Evolutionary conservation across 306 rosid genomes (phyloP).

Genomic region (Dalbergia oliveri): DNA sequence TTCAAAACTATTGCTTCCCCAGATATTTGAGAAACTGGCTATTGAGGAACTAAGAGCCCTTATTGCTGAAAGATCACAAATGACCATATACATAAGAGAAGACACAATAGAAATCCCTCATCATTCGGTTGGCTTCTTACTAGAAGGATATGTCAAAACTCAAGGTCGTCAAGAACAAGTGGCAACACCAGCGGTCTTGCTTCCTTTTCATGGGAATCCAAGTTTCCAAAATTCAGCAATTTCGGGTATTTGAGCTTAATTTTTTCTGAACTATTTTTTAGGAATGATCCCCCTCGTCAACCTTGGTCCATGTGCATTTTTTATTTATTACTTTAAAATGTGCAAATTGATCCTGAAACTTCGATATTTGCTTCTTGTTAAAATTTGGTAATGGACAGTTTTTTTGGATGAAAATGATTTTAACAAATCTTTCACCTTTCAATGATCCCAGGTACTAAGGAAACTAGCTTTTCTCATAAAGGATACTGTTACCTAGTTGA

Average conservation of each 20-base stretch:
- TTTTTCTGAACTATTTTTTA: no score
- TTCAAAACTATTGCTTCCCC: slow-evolving; percentile 81
- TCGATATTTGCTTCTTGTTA: no score
- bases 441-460: slow-evolving; percentile 55
- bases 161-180: slow-evolving; percentile 69
- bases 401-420: slow-evolving; percentile 9
- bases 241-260: slow-evolving; percentile 55
- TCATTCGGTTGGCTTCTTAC: slow-evolving; percentile 78
- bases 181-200: slow-evolving; percentile 77
- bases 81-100: slow-evolving; percentile 62
- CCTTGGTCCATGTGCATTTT: no score
- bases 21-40: slow-evolving; percentile 77
- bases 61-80: slow-evolving; percentile 73
- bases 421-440: slow-evolving; percentile 28
- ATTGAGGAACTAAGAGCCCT: slow-evolving; percentile 90
- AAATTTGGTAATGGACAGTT: no score
- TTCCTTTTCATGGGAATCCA: slow-evolving; percentile 66
- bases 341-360: no score
- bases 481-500: slow-evolving; percentile 68
- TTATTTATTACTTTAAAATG: no score
- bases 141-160: slow-evolving; percentile 82
- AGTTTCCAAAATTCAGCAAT: slow-evolving; percentile 70
- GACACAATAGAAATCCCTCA: slow-evolving; percentile 84
- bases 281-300: no score
- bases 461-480: slow-evolving; percentile 50